These are phyloP conservation scores for Wickerhamomyces rabaulensis DNA, from an alignment of 805 yeast species.

Conservation along the genomic window DNA sequence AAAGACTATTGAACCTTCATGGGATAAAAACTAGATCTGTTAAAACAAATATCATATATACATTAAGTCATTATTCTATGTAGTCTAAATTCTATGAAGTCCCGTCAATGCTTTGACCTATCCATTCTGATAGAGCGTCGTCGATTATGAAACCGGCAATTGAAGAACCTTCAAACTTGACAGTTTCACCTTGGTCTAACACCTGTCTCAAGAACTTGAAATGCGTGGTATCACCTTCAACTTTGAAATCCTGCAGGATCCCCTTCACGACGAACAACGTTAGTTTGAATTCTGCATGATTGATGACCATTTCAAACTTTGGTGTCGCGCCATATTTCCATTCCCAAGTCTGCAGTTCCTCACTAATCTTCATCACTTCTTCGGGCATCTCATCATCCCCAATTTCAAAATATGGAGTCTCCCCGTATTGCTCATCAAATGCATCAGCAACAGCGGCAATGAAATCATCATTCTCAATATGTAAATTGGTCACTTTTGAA, in stretches of 20 bases:
- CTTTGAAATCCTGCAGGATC: slow-evolving; percentile 20
- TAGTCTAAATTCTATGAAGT: slow-evolving; percentile 17
- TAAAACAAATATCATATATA: background rate
- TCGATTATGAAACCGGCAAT: slow-evolving; percentile 40
- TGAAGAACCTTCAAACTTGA: slow-evolving; percentile 37
- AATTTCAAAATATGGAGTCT: slow-evolving; percentile 24
- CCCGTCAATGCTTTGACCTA: slow-evolving; percentile 42
- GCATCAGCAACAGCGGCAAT: slow-evolving; percentile 28
- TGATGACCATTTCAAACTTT: slow-evolving; percentile 50
- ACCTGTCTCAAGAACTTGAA: slow-evolving; percentile 32
- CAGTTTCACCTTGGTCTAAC: slow-evolving; percentile 22
- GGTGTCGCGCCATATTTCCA: slow-evolving; percentile 84
- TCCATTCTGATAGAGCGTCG: slow-evolving; percentile 40
- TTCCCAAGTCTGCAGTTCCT: slow-evolving; percentile 49
- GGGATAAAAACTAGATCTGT: slow-evolving; percentile 11
- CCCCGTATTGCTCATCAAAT: slow-evolving; percentile 10
- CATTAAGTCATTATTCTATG: background rate
- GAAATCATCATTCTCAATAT: slow-evolving; percentile 40
- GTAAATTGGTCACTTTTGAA: slow-evolving; percentile 71
- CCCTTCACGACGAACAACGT: slow-evolving; percentile 51
- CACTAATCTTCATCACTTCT: slow-evolving; percentile 36
- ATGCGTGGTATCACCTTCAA: slow-evolving; percentile 18
- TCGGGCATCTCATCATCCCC: slow-evolving; percentile 24
- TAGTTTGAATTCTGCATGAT: slow-evolving; percentile 28
- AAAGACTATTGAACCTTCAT: slow-evolving; percentile 52